A percentile compares a stretch with the other conserved stretches of the same genome.
Conservation (phyloP, 2,329 filamentous ascomycete genomes). For the Calonectria crousiana region DNA sequence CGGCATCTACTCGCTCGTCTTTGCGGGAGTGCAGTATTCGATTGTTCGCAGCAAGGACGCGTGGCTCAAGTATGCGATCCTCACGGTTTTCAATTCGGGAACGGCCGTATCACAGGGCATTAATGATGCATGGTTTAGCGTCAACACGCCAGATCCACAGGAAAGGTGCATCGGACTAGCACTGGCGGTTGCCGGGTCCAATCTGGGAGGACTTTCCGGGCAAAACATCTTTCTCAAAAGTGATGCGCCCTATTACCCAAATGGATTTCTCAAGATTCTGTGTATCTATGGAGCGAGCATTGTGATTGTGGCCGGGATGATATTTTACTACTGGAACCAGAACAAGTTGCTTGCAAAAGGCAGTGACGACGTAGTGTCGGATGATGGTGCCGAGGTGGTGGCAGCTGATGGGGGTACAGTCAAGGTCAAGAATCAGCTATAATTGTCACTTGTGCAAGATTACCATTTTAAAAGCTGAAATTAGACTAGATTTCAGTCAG, state of each 20-base stretch:
- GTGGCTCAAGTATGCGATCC: constrained; percentile 19
- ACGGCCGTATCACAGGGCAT: constrained; percentile 21
- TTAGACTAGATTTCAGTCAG: too few relatives aligned
- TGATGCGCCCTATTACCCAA: constrained; percentile 8
- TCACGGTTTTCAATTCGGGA: constrained; percentile 12
- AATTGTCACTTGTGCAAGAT: background rate
- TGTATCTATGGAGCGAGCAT: constrained; percentile 2
- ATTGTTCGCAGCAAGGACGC: constrained; percentile 1
- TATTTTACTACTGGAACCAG: constrained; percentile 4
- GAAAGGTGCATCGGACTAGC: constrained; percentile 19
- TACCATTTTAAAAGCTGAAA: too few relatives aligned
- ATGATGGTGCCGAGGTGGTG: background rate
- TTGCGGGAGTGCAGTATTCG: constrained; percentile 13
- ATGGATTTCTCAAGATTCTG: constrained; percentile 11
- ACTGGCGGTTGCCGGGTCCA: constrained; percentile 12
- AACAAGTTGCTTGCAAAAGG: background rate
- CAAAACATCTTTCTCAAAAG: constrained; percentile 18
- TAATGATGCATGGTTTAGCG: constrained; percentile 23
- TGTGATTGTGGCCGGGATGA: background rate
- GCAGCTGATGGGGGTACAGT: background rate
- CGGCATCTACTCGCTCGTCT: constrained; percentile 16
- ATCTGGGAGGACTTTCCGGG: constrained; percentile 21
- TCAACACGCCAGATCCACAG: constrained; percentile 18
- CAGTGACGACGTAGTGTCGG: background rate
- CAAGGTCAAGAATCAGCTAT: background rate